Conservation (phyloP, 1,139 yeast genomes). For the Lodderomyces elongisporus region DNA sequence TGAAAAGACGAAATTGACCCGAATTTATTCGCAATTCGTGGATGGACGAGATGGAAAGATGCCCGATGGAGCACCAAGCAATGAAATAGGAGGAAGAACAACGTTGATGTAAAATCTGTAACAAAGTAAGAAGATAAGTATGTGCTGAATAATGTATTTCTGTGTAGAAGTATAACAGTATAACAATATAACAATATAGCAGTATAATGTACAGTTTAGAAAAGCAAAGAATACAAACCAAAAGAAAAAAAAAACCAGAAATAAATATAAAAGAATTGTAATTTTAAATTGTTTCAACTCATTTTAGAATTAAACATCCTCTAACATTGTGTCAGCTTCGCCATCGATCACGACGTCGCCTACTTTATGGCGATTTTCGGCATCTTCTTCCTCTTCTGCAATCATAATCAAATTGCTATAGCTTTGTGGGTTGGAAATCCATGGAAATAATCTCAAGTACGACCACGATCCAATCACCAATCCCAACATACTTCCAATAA, state of each 20-base stretch:
- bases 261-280: no score
- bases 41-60: constrained; percentile 80
- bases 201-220: background rate
- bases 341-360: no score
- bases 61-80: constrained; percentile 83
- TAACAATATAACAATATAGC: background rate
- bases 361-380: background rate
- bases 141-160: no score
- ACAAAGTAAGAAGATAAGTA: background rate
- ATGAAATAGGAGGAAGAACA: constrained; percentile 80
- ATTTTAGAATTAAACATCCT: background rate
- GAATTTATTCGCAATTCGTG: constrained; percentile 69
- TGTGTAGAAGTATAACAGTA: no score
- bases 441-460: constrained; percentile 36
- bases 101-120: constrained; percentile 65
- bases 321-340: background rate
- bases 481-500: constrained; percentile 58
- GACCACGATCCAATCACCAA: constrained; percentile 30
- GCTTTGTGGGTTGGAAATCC: constrained; percentile 15
- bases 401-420: constrained; percentile 22
- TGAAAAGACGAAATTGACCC: constrained; percentile 59
- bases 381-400: constrained; percentile 15
- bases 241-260: background rate
- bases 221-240: background rate
- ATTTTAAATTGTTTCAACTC: background rate